Percentiles rank a stretch among this genome's conserved stretches.
Conservation (phyloP, 148 eudicot genomes). For the Rhododendron ferrugineum region DNA sequence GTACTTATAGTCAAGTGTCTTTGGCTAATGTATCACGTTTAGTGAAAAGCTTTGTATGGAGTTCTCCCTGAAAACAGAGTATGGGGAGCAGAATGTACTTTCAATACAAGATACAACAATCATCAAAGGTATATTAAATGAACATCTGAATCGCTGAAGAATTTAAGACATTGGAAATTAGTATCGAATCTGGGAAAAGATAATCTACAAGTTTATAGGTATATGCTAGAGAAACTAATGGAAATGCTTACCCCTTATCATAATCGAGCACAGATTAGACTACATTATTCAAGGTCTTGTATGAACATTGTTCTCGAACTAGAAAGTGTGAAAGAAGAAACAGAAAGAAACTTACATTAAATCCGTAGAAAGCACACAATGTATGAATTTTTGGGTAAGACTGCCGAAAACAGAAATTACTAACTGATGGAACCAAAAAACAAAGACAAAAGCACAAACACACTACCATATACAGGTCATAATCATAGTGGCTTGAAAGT, state of each 20-base stretch:
- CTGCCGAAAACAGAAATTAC: neutral
- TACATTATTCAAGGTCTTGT: neutral
- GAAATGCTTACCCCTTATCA: neutral
- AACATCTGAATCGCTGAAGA: neutral
- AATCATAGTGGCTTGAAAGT: neutral
- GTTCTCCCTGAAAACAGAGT: neutral
- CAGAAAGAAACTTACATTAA: neutral
- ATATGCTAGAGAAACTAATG: neutral
- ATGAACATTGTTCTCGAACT: neutral
- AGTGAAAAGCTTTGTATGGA: neutral
- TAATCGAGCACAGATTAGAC: neutral
- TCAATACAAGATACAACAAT: too few species aligned
- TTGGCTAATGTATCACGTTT: neutral
- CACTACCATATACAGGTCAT: neutral
- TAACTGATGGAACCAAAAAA: neutral
- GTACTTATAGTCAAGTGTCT: neutral
- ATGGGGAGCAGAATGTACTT: neutral
- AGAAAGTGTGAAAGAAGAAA: neutral
- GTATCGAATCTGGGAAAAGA: neutral
- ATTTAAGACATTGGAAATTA: neutral
- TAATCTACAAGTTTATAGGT: neutral
- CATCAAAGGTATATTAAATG: neutral
- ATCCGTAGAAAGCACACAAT: neutral
- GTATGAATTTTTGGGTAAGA: neutral
- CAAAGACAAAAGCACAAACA: neutral